These are phyloP conservation scores for Blastobotrys ciferrii DNA, from an alignment of 1,139 yeast genomes.

Conservation along the genomic window DNA sequence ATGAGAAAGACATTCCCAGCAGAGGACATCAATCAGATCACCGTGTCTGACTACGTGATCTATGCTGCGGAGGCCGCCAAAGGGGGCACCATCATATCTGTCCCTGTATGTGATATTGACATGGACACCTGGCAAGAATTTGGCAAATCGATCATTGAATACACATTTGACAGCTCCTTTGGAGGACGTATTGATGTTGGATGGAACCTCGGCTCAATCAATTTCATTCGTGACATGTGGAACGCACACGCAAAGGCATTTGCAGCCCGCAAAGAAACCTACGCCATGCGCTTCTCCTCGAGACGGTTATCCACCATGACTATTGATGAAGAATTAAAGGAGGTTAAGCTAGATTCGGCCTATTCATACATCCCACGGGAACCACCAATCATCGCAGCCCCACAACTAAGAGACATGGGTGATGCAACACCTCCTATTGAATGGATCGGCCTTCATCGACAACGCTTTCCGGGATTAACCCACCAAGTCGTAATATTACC, in stretches of 20 bases:
- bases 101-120: conserved; percentile 70
- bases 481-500: conserved; percentile 76
- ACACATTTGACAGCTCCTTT: conserved; percentile 65
- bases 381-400: conserved; percentile 83
- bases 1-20: conserved; percentile 46
- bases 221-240: conserved; percentile 89
- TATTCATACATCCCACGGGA: conserved; percentile 61
- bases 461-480: conserved; percentile 78
- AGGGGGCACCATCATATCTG: conserved; percentile 78
- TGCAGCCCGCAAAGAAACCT: conserved; percentile 46
- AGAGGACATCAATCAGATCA: conserved; percentile 45
- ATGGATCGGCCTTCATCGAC: conserved; percentile 93
- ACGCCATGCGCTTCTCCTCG: conserved; percentile 23
- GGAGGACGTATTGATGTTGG: conserved; percentile 88
- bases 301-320: conserved; percentile 18
- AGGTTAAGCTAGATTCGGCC: conserved; percentile 60
- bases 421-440: conserved; percentile 97
- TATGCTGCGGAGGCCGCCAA: conserved; percentile 55
- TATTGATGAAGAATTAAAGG: conserved; percentile 44
- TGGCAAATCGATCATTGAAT: conserved; percentile 53
- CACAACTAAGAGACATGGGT: conserved; percentile 85
- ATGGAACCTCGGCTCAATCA: conserved; percentile 94
- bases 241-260: conserved; percentile 65
- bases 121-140: conserved; percentile 72
- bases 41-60: conserved; percentile 54